A percentile compares a stretch with the other conserved stretches of the same genome.
These are phyloP conservation scores for Lactarius trivialis DNA, from an alignment of 768 basidiomycete species.

Conservation along the genomic window DNA sequence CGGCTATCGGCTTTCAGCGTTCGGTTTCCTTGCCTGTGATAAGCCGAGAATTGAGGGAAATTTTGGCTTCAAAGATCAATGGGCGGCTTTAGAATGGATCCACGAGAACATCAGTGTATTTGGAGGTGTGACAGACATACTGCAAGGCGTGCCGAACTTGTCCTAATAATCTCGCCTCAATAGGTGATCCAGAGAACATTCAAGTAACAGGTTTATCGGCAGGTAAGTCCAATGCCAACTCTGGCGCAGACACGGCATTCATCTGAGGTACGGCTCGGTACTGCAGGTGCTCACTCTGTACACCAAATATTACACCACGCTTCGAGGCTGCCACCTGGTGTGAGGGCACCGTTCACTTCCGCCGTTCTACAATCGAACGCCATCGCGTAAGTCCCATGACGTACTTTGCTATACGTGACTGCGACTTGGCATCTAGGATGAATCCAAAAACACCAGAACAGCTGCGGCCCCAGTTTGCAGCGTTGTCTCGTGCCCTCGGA, in stretches of 20 bases:
- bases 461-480: slow-evolving; percentile 54
- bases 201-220: slow-evolving; percentile 68
- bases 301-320: slow-evolving; percentile 69
- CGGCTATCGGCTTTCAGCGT: slow-evolving; percentile 68
- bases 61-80: slow-evolving; percentile 82
- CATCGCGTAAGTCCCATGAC: slow-evolving; percentile 43
- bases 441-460: slow-evolving; percentile 53
- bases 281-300: slow-evolving; percentile 61
- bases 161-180: not conserved
- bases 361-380: slow-evolving; percentile 71
- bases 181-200: slow-evolving; percentile 56
- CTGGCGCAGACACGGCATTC: not conserved
- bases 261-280: not conserved
- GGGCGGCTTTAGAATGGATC: slow-evolving; percentile 71
- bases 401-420: not conserved
- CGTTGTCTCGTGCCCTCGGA: slow-evolving; percentile 49
- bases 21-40: slow-evolving; percentile 69
- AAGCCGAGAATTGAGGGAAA: slow-evolving; percentile 59
- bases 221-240: slow-evolving; percentile 33
- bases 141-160: not conserved
- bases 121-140: slow-evolving; percentile 44
- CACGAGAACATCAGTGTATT: slow-evolving; percentile 59
- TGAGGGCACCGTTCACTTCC: slow-evolving; percentile 56
- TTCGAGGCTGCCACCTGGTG: slow-evolving; percentile 51
- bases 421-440: slow-evolving; percentile 32